phyloP scores from a whole-genome alignment of 1,284 basidiomycete species.

The Vanrija sp. region DNA sequence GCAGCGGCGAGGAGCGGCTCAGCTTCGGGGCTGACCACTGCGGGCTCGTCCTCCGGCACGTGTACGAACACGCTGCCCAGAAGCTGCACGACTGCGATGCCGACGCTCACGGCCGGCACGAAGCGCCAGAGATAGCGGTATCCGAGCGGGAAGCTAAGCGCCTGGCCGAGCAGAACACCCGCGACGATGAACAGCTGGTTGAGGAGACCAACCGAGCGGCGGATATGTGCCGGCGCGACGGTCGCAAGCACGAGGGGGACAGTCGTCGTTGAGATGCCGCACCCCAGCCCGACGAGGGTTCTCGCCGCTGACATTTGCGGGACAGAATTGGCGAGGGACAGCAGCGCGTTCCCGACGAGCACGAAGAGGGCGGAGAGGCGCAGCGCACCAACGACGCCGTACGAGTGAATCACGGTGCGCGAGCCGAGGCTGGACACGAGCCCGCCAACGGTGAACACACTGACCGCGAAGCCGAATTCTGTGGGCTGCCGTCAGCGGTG shows the following conservation, averaged over 20 bases:
- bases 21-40: background rate
- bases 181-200: constrained; percentile 50
- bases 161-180: constrained; percentile 47
- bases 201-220: constrained; percentile 48
- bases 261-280: constrained; percentile 49
- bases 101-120: constrained; percentile 39
- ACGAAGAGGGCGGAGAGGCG: constrained; percentile 21
- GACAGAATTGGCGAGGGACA: constrained; percentile 24
- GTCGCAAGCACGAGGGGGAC: constrained; percentile 50
- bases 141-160: constrained; percentile 43
- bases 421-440: constrained; percentile 39
- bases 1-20: background rate
- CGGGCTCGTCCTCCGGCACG: background rate
- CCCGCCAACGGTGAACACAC: constrained; percentile 52
- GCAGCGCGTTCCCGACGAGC: constrained; percentile 22
- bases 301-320: constrained; percentile 25
- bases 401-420: constrained; percentile 14
- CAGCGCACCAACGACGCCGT: constrained; percentile 28
- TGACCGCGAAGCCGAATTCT: constrained; percentile 47
- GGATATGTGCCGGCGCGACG: constrained; percentile 46
- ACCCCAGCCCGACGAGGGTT: constrained; percentile 49
- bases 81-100: constrained; percentile 41
- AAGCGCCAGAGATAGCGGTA: constrained; percentile 38
- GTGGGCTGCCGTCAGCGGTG: constrained; percentile 15
- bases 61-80: constrained; percentile 28